These are phyloP conservation scores for Dianthus caryophyllus DNA, from an alignment of 148 eudicot species.

Conservation along the genomic window DNA sequence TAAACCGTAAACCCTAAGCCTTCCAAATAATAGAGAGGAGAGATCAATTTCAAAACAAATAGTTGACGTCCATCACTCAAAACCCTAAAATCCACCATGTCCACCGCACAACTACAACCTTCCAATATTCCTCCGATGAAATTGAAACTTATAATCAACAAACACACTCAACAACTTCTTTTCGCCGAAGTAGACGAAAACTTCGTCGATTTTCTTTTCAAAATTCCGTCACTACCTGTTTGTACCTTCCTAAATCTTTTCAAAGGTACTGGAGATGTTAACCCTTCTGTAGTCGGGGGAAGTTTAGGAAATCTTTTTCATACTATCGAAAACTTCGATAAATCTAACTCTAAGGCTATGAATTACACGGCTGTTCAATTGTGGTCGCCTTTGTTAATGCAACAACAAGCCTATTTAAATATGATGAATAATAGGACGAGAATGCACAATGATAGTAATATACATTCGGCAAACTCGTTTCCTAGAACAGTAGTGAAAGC, in stretches of 20 bases:
- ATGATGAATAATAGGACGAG: no score
- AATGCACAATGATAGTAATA: no score
- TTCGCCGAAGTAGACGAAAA: neutral
- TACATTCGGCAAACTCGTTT: neutral
- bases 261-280: neutral
- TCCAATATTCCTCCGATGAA: neutral
- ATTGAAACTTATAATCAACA: neutral
- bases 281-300: neutral
- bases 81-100: no score
- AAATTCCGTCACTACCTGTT: neutral
- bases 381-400: no score
- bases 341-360: no score
- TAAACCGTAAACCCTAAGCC: no score
- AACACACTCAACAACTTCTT: neutral
- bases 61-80: no score
- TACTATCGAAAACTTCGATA: neutral
- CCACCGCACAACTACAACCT: no score
- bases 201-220: constrained; percentile 1
- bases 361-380: no score
- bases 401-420: no score
- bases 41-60: no score
- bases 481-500: neutral
- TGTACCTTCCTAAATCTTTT: neutral
- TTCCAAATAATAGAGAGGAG: no score
- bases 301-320: neutral